Evolutionary conservation across 805 yeast genomes (phyloP), one percentile per base, ranked within the genome.

Genomic region (Candida ipomoeae): DNA sequence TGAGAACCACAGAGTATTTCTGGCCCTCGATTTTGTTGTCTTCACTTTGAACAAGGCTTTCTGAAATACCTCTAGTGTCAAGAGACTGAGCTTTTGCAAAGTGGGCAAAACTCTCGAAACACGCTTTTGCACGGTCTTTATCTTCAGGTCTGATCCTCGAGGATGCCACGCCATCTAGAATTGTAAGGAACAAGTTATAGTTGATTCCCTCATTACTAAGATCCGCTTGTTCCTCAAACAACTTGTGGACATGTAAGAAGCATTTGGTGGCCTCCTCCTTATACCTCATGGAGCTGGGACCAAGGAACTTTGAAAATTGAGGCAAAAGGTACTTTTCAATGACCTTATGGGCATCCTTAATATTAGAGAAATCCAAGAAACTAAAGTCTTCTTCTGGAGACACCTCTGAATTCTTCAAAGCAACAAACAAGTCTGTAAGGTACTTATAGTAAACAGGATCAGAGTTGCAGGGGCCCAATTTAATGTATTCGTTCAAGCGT

Each of bases 381-480:
- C 50, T 49, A 20, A 58, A 62, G 1, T 58, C 58, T 6, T 58
- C 55, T 2, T 43, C 55, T 0, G 50, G 26, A 4, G 43, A 40
- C 2, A 55, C 48, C 3, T 36, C 47, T 17, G 57, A 53, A 6
- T 21, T 34, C 13, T 43, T 46, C 38, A 61, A 48, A 3, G 61
- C 40, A 13, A 48, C 46, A 32, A 73, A 63, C 31, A 73, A 59
- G 1, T 55, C 48, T 2, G 48, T 46, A 17, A 73, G 45, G 8
- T 59, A 44, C 1, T 52, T 50, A 55, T 80, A 86, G 59, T 81
- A 84, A 0, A 67, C 55, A 0, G 83, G 77, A 29, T 71, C 68
- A 46, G 87, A 81, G 45, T 72, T 73, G 43, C 83, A 70, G 1
- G 81, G 79, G 0, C 89, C 86, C 13, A 81, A 53, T 11, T 67